phyloP scores from a whole-genome alignment of 768 basidiomycete genomes.

The Fomitopsis pulvina region DNA sequence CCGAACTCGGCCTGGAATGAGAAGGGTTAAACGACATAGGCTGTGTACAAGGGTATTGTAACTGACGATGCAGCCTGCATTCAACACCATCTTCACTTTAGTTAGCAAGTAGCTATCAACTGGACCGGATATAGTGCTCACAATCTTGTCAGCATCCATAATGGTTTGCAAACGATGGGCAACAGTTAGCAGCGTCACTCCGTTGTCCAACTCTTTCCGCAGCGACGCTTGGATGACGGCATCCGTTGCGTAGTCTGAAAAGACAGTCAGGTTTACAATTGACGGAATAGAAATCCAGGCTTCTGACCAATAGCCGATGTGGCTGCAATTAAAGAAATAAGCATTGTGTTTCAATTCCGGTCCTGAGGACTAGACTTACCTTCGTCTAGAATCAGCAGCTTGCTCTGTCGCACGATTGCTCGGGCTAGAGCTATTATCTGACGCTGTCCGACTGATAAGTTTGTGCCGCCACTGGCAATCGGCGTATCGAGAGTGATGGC shows the following conservation, averaged over 20 bases:
- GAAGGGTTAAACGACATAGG: neutral
- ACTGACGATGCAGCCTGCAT: too few species aligned
- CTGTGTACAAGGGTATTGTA: too few species aligned
- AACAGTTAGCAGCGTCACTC: slow-evolving; percentile 52
- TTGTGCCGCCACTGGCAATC: slow-evolving; percentile 38
- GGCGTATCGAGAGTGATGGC: slow-evolving; percentile 38
- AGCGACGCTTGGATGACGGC: slow-evolving; percentile 50
- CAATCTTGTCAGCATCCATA: neutral
- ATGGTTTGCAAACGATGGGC: slow-evolving; percentile 56
- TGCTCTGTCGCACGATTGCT: slow-evolving; percentile 49
- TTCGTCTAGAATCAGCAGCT: slow-evolving; percentile 47
- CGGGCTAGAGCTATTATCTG: slow-evolving; percentile 56
- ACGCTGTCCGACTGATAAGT: slow-evolving; percentile 51
- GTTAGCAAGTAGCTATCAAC: too few species aligned
- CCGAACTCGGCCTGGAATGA: slow-evolving; percentile 41
- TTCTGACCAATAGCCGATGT: slow-evolving; percentile 8
- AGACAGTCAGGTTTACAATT: neutral
- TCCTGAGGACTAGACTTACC: slow-evolving; percentile 39
- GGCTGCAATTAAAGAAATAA: slow-evolving; percentile 23
- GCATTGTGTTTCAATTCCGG: slow-evolving; percentile 33
- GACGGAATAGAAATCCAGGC: too few species aligned
- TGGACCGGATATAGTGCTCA: too few species aligned
- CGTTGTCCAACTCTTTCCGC: slow-evolving; percentile 34
- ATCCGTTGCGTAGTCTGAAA: slow-evolving; percentile 41
- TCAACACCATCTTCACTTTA: too few species aligned